Base-by-base conservation (phyloP, 352 stramenopile species). In the Phytophthora nicotianae region DNA sequence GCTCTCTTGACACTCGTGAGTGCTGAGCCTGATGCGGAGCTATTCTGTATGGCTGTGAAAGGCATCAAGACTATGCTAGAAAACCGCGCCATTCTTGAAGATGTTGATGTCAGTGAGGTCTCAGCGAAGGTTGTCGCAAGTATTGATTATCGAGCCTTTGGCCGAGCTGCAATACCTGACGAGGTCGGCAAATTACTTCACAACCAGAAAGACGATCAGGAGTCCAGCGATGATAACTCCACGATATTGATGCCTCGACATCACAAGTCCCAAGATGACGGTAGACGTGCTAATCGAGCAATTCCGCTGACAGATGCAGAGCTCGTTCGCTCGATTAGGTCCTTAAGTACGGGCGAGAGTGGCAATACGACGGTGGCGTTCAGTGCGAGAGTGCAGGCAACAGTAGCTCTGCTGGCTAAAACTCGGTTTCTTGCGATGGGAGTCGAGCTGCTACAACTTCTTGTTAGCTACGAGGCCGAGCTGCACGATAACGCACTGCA, bases 21-120 rank as follows among this genome's bases (percentile, higher is more conserved):
- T 59, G 85, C 82, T 0, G 87, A 96, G 43, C 77, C 82, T 10
- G 68, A 91, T 43, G 65, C 85, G 3, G 56, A 70, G 4, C 54
- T 93, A 9, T 93, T 96, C 53, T 68, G 83, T 23, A 89, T 94
- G 78, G 85, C 84, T 7, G 84, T 96, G 11, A 64, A 72, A 55
- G 86, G 81, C 11, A 82, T 94, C 11, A 77, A 76, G 14, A 58
- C 48, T 0, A 96, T 96, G 87, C 64, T 96, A 4, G 78, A 87
- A 70, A 96, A 96, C 55, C 85, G 87, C 32, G 58, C 81, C 7
- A 79, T 96, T 33, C 71, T 96, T 14, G 65, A 78, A 50, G 85
- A 96, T 62, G 80, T 94, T n/a, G 85, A 96, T 64, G 70, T 96
- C n/a, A 93, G 75, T 45, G 87, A 96, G 53, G 73, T 89, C 20